Evolutionary conservation across 257 asterid species (phyloP).

Genomic region (Solanum chiquidenum): DNA sequence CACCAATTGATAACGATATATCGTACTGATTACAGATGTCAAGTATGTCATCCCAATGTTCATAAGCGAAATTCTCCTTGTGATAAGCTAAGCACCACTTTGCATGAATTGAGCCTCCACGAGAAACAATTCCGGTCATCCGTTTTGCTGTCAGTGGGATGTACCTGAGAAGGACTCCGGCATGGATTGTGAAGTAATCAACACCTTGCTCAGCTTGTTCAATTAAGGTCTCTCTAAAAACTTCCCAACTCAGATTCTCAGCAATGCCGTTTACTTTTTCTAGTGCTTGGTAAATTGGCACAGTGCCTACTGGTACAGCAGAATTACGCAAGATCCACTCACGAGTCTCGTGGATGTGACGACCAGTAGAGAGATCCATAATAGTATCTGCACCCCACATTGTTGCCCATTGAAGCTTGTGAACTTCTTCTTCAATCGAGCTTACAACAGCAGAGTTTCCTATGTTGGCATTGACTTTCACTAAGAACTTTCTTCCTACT

Average conservation of each 20-base stretch:
- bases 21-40: constrained; percentile 93
- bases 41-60: constrained; percentile 94
- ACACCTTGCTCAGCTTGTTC: constrained; percentile 99
- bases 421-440: constrained; percentile 95
- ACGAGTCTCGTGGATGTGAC: constrained; percentile 93
- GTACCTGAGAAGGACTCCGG: constrained; percentile 87
- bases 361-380: constrained; percentile 94
- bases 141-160: constrained; percentile 87
- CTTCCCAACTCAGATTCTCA: constrained; percentile 86
- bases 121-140: constrained; percentile 92
- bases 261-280: constrained; percentile 91
- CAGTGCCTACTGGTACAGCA: constrained; percentile 91
- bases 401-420: constrained; percentile 98
- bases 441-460: constrained; percentile 95
- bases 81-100: constrained; percentile 97
- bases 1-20: constrained; percentile 84
- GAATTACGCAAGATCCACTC: constrained; percentile 99
- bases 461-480: constrained; percentile 86
- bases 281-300: constrained; percentile 89
- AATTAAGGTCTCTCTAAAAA: constrained; percentile 75
- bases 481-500: constrained; percentile 91
- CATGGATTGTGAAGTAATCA: constrained; percentile 92
- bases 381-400: constrained; percentile 99
- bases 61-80: constrained; percentile 88
- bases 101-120: constrained; percentile 97